Evolutionary conservation across 208 protist species (phyloP).

Genomic region (Strigomonas galati): DNA sequence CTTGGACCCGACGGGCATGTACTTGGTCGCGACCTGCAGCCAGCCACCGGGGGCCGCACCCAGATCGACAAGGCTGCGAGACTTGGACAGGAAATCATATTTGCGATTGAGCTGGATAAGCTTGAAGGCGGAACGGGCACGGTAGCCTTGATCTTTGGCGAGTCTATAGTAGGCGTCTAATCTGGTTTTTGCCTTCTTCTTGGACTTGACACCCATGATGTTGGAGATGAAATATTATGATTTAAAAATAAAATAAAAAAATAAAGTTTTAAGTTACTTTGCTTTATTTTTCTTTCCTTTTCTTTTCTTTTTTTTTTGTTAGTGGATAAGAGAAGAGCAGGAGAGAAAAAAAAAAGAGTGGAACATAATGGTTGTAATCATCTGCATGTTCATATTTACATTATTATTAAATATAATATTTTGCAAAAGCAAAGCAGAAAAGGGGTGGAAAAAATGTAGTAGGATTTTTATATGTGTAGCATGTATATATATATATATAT

Average conservation of each 20-base stretch:
- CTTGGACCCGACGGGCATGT: constrained; percentile 94
- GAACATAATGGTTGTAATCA: constrained; percentile 5
- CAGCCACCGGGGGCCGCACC: constrained; percentile 98
- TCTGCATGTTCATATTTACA: not conserved
- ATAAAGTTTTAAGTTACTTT: constrained; percentile 3
- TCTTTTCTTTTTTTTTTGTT: constrained; percentile 9
- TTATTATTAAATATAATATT: constrained; percentile 16
- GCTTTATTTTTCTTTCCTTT: not conserved
- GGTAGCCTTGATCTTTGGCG: constrained; percentile 98
- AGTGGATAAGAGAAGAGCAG: not conserved
- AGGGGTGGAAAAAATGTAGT: constrained; percentile 10
- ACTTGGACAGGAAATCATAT: constrained; percentile 97
- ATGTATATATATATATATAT: too few species aligned
- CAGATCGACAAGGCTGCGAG: constrained; percentile 92
- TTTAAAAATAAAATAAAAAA: constrained; percentile 1
- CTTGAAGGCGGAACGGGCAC: constrained; percentile 99
- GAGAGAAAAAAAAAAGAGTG: not conserved
- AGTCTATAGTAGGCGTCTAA: constrained; percentile 97
- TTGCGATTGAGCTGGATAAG: constrained; percentile 99
- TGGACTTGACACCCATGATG: constrained; percentile 85
- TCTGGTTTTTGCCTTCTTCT: constrained; percentile 92
- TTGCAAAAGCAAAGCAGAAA: constrained; percentile 4
- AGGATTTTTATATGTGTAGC: not conserved
- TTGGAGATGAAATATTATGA: not conserved
- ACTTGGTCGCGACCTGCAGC: constrained; percentile 94